Base-by-base conservation (phyloP, 495 filamentous ascomycete species). In the Aspergillus cristatus region DNA sequence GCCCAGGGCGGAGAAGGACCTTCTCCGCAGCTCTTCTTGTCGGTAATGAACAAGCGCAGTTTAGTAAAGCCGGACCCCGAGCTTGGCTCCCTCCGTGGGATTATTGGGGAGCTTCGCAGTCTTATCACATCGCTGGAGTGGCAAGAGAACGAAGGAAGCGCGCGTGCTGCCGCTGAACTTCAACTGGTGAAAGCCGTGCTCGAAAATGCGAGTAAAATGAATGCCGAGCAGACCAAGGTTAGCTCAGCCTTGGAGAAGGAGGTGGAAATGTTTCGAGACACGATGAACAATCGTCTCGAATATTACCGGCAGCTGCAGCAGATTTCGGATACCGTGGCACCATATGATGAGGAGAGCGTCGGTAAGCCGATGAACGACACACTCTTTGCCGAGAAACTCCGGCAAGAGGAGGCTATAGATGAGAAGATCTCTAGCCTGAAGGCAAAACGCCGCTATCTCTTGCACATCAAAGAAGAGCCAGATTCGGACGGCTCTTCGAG, bases 291-390 rank as follows among this genome's bases (percentile, higher is more conserved):
- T 33, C 76, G 90, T 10, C 61, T 94, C 5, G 86, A 90, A 28
- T 96, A 82, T 43, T 95, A 95, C 55, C 76, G 81, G 0, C 90
- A 95, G 47, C 63, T 98, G 14, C 90, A 96, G 52, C 71, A 75
- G 13, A 76, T 96, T 24, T 96, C 90, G 0, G 88, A 95, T 57
- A 86, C 72, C 15, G 85, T 95, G 1, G 74, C 71, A 7, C 81
- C 82, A 6, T 81, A 81, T 30, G 78, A 85, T 43, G 69, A 75
- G 28, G 67, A 75, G 33, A 62, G 65, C 37, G 61, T 68, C 22
- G 63, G 66, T 3, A 54, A 61, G 34, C 57, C 70, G 8, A 51
- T 72, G 48, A 56, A 56, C 25, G 55, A 43, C 32, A 48, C 43
- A 14, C 50, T 67, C 8, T 69, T 69, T 18, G 36, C 35, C 2